A percentile compares a stretch with the other conserved stretches of the same genome.
Conservation (phyloP, 805 yeast genomes). For the Lipomyces lipofer region DNA sequence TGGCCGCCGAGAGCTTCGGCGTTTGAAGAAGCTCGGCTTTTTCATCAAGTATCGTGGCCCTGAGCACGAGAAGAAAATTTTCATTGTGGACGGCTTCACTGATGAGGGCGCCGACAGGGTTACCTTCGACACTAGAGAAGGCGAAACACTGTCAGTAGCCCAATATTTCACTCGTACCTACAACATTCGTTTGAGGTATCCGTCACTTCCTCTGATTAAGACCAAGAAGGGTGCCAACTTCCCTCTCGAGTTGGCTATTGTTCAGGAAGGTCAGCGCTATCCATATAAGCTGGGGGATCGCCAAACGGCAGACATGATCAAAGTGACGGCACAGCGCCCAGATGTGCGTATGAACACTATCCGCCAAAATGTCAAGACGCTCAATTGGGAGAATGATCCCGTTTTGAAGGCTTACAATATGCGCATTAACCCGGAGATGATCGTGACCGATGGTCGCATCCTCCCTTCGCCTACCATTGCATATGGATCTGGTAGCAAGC, state of each 20-base stretch:
- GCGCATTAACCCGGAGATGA: conserved; percentile 24
- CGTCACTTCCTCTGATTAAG: conserved; percentile 37
- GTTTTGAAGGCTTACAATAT: conserved; percentile 23
- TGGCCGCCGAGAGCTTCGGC: conserved; percentile 10
- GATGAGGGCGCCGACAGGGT: conserved; percentile 28
- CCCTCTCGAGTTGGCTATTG: conserved; percentile 38
- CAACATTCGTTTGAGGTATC: conserved; percentile 34
- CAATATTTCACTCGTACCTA: conserved; percentile 35
- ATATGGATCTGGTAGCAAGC: conserved; percentile 27
- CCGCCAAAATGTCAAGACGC: conserved; percentile 33
- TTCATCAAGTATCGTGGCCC: conserved; percentile 20
- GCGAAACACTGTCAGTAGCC: conserved; percentile 37
- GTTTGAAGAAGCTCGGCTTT: conserved; percentile 6
- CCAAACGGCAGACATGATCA: conserved; percentile 37
- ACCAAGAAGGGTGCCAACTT: conserved; percentile 25
- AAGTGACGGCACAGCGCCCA: conserved; percentile 38
- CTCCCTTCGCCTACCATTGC: conserved; percentile 31
- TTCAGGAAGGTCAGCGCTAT: conserved; percentile 39
- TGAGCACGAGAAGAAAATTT: conserved; percentile 17
- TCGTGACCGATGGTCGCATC: conserved; percentile 39
- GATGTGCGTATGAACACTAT: conserved; percentile 37
- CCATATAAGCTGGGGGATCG: conserved; percentile 38
- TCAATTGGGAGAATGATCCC: conserved; percentile 22
- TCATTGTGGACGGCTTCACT: conserved; percentile 15
- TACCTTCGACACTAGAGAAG: conserved; percentile 31